Base-by-base conservation (phyloP, 441 rosid species). In the Bocquillonia castaneifolia region DNA sequence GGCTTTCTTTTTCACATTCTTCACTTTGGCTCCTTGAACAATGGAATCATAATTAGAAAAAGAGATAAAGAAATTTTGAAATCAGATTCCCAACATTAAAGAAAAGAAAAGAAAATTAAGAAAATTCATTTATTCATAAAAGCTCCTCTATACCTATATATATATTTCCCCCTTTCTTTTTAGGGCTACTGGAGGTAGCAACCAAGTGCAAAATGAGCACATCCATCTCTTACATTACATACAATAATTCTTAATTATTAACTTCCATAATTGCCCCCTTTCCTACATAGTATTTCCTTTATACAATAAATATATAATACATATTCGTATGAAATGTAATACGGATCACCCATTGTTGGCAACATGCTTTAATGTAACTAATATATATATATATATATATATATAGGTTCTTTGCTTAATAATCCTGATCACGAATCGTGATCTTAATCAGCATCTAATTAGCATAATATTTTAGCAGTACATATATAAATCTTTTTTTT, bases 1-100 rank as follows among this genome's bases (percentile, higher is more conserved):
- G 69, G 65, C 71, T 78, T 80, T 80, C 75, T 74, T 76, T 78
- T 78, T 70, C 73, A 59, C 76, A 70, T 70, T 74, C 73, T 77
- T 69, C 74, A 69, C 82, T 80, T 80, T 77, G 72, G 59, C 48
- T 67, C 77, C 73, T 74, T 73, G 76, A 77, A 64, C 76, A 67
- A 71, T 71, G 82, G 77, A 71, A 75, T 73, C 74, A 59, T 64
- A 75, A 47, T 64, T 68, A 51, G 66, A 73, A 70, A 74, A 70
- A 72, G 64, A 64, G 69, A 64, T 50, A 69, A 74, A 74, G 59
- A 54, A 70, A 63, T 45, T 74, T 66, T 65, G 64, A 75, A 75
- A 61, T 76, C 65, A 75, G 73, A 78, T 78, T 71, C 75, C 73
- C 37, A 68, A 29, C 15, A 32, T 40, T 40, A 57, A 51, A 47